Evolutionary conservation across 768 basidiomycete genomes (phyloP), one percentile per base, ranked within the genome.

Genomic region (Pleurotus tuber-regium): DNA sequence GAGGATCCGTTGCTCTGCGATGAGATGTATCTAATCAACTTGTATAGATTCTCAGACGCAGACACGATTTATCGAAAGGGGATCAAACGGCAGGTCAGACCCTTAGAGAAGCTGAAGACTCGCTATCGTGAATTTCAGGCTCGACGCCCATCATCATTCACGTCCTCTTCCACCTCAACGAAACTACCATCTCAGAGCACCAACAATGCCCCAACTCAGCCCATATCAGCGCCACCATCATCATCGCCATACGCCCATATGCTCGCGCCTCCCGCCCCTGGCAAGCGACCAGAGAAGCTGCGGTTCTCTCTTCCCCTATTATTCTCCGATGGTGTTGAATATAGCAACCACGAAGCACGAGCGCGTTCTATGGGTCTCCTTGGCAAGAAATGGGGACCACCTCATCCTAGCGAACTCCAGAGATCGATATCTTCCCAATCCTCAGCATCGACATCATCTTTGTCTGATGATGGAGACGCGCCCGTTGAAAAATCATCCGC

Each of bases 51-150:
- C 12, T 70, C 78, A 48, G 87, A 93, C 50, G 96, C 96, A 11
- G 89, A 93, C 54, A 73, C 79, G 35, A 76, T 95, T 18, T 96
- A 90, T 68, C 80, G 78, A 10, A 79, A 84, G 30, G 97, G 95
- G 12, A 88, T 98, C 56, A 78, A 83, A 54, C 84, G 87, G 21
- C 80, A 79, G 52, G 93, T 89, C 10, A 80, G 89, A 19, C 95
- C 96, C 2, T 62, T 89, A 18, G 92, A 92, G 59, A 79, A 92
- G 40, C 75, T 99, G 36, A 93, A 92, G 70, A 83, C 77, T 35
- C 76, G 85, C 50, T 91, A 93, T 62, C 74, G 81, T 28, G 88
- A 90, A 24, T 98, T 96, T 65, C 84, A 87, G 58, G 74, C 61
- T 61, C 83, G 83, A 52, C 61, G 77, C 74, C 63, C 76, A 38